A percentile compares a stretch with the other conserved stretches of the same genome.
phyloP scores from a whole-genome alignment of 805 yeast genomes.

The Candida easanensis region DNA sequence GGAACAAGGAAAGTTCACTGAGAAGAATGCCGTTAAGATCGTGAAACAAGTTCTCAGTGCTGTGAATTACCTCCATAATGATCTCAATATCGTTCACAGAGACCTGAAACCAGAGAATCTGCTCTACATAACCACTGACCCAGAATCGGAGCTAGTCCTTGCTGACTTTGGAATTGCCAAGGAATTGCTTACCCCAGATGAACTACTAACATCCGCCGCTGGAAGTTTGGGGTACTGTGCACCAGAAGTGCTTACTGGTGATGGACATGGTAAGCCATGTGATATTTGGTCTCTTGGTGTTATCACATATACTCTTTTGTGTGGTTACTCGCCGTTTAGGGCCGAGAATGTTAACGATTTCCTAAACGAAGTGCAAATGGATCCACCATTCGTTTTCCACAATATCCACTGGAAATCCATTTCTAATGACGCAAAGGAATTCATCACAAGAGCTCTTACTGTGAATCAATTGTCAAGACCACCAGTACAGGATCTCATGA shows the following conservation, averaged over 20 bases:
- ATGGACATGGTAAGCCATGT: slow-evolving; percentile 93
- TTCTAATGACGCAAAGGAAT: slow-evolving; percentile 74
- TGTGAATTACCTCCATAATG: slow-evolving; percentile 68
- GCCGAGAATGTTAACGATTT: slow-evolving; percentile 82
- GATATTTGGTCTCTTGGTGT: slow-evolving; percentile 97
- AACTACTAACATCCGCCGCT: slow-evolving; percentile 66
- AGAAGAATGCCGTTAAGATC: slow-evolving; percentile 77
- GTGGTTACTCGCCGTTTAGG: slow-evolving; percentile 91
- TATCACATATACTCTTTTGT: slow-evolving; percentile 81
- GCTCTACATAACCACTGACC: slow-evolving; percentile 57
- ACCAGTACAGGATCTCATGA: slow-evolving; percentile 59
- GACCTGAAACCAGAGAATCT: slow-evolving; percentile 95
- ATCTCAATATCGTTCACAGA: slow-evolving; percentile 78
- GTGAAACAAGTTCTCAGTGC: slow-evolving; percentile 76
- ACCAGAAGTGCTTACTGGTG: slow-evolving; percentile 80
- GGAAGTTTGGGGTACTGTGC: slow-evolving; percentile 98
- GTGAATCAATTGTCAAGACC: slow-evolving; percentile 67
- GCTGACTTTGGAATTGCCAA: slow-evolving; percentile 98
- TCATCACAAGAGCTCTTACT: slow-evolving; percentile 68
- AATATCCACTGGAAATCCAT: slow-evolving; percentile 83
- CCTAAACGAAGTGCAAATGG: slow-evolving; percentile 68
- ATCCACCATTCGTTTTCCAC: slow-evolving; percentile 81
- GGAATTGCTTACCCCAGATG: slow-evolving; percentile 56
- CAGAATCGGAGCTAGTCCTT: slow-evolving; percentile 70
- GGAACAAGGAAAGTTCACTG: slow-evolving; percentile 80